phyloP scores from a whole-genome alignment of 1,139 yeast species.

The Nakaseomyces delphensis region DNA sequence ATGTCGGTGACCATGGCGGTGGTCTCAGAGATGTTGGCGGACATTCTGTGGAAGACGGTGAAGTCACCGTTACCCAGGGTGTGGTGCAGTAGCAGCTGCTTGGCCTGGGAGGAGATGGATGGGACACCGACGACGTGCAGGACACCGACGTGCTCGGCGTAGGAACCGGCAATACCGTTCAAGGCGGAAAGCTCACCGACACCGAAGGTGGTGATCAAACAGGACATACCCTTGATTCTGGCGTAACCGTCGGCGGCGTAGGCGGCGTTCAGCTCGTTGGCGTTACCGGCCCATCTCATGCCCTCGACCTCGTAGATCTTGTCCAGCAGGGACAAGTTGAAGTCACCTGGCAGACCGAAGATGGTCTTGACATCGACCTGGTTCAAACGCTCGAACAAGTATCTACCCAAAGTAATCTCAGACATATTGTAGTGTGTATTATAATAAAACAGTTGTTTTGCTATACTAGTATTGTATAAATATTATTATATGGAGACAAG shows the following conservation, averaged over 20 bases:
- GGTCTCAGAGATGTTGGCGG: conserved; percentile 58
- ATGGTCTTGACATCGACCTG: conserved; percentile 46
- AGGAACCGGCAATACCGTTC: conserved; percentile 78
- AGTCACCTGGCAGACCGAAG: conserved; percentile 65
- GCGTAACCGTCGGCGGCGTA: conserved; percentile 69
- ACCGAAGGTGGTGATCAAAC: conserved; percentile 63
- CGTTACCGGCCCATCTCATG: conserved; percentile 61
- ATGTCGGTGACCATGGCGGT: conserved; percentile 56
- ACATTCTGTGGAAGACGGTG: conserved; percentile 69
- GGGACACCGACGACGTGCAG: conserved; percentile 80
- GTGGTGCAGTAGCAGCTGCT: conserved; percentile 52
- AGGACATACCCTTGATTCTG: conserved; percentile 53
- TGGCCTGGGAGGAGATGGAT: conserved; percentile 53
- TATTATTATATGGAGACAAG: too few relatives aligned
- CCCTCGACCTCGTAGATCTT: conserved; percentile 53
- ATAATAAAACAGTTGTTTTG: not conserved
- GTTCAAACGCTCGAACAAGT: conserved; percentile 52
- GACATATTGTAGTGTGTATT: conserved; percentile 22
- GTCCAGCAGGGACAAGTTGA: conserved; percentile 56
- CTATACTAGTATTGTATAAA: not conserved
- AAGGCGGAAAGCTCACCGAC: conserved; percentile 84
- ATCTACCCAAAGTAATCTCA: conserved; percentile 47
- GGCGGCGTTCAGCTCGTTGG: conserved; percentile 65
- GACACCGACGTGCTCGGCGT: conserved; percentile 69
- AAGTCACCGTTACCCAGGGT: conserved; percentile 81